A percentile compares a stretch with the other conserved stretches of the same genome.
These are phyloP conservation scores for Globisporangium carolinianum DNA, from an alignment of 352 stramenopile genomes.

Conservation along the genomic window DNA sequence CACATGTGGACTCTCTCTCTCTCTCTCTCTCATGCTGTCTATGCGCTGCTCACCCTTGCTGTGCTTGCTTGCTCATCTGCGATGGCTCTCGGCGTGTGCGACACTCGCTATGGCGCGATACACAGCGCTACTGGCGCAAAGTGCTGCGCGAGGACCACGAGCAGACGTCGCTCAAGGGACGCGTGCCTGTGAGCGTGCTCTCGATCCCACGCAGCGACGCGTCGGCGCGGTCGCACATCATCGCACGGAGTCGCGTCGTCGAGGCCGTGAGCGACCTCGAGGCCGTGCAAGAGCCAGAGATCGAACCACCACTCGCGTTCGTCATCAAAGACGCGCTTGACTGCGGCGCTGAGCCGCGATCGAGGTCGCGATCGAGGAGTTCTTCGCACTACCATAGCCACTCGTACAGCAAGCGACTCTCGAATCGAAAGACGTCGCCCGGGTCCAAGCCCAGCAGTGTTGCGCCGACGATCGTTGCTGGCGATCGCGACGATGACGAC, in stretches of 20 bases:
- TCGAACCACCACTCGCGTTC: slow-evolving; percentile 12
- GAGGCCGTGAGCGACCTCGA: slow-evolving; percentile 10
- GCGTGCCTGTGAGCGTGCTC: slow-evolving; percentile 13
- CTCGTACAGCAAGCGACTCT: slow-evolving; percentile 6
- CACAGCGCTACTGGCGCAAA: slow-evolving; percentile 32
- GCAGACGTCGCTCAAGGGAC: slow-evolving; percentile 19
- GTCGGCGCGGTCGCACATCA: slow-evolving; percentile 15
- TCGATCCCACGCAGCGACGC: slow-evolving; percentile 12
- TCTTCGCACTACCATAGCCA: neutral
- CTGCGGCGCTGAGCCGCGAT: slow-evolving; percentile 1
- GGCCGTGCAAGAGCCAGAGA: slow-evolving; percentile 9
- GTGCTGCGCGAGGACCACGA: slow-evolving; percentile 25
- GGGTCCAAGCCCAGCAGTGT: slow-evolving; percentile 1
- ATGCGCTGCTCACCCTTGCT: no score
- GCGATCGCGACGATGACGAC: neutral
- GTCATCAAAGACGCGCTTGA: slow-evolving; percentile 5
- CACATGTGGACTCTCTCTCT: neutral
- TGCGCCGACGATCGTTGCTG: neutral
- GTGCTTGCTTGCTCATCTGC: no score
- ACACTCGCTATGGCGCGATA: no score
- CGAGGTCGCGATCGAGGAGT: neutral
- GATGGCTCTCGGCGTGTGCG: no score
- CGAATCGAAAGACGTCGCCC: slow-evolving; percentile 1
- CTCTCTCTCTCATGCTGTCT: neutral
- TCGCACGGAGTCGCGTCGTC: slow-evolving; percentile 10